Evolutionary conservation across 495 filamentous ascomycete genomes (phyloP), one percentile per base, ranked within the genome.

Genomic region (Penicillium canescens): DNA sequence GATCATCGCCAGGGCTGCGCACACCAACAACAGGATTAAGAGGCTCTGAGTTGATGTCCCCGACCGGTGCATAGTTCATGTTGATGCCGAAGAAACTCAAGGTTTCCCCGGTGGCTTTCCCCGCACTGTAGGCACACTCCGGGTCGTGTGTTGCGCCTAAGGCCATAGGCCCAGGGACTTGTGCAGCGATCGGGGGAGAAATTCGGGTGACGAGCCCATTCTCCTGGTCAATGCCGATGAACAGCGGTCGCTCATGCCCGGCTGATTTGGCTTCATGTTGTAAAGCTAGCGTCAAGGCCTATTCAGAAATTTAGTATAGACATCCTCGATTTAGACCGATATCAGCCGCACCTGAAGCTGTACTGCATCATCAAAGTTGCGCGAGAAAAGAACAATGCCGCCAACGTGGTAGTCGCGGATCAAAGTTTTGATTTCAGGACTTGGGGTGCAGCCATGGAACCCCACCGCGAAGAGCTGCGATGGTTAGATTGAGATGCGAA

Each of bases 381-480:
- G 63, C 11, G 67, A 69, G 54, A 80, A 80, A 3, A 80, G 61
- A 33, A 80, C 71, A 49, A 80, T 62, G 2, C 74, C 69, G 24
- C 77, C 77, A 6, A 80, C 47, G 42, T 71, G 70, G 56, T 78
- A 73, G 6, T 70, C 72, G n/a, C 60, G 68, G 42, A 80, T 79
- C 47, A 80, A 53, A 4, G 59, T 72, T 47, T 76, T 78, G 57
- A 80, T 74, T 52, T 79, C 76, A 3, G 71, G 60, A 54, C 72
- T 78, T 21, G 70, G 72, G 1, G 61, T 65, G 42, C 66, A 60
- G 39, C 74, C 76, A 51, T 80, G 71, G 36, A 80, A 78, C 11
- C 77, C 77, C 40, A 78, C 76, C 24, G 72, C 76, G 56, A 80
- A 80, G 28, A 80, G 69, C 77, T 80, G 42, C 7, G 45, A 46